phyloP scores from a whole-genome alignment of 495 filamentous ascomycete genomes.

The Hypoxylon intermedium region DNA sequence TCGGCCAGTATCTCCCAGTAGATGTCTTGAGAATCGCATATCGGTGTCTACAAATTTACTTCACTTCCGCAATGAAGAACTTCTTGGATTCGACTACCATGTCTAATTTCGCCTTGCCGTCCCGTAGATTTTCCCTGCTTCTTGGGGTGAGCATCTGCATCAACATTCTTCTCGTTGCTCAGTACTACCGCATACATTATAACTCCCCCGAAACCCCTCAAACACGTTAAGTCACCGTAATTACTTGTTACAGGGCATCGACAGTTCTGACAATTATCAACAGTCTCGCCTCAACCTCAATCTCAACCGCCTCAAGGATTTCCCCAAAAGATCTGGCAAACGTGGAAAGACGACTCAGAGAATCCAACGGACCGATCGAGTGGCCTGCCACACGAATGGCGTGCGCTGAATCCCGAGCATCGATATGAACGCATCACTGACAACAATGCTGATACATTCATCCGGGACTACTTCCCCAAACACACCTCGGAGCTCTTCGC shows the following conservation, averaged over 20 bases:
- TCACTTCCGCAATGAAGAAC: no score
- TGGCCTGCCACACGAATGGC: constrained; percentile 36
- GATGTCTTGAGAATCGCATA: no score
- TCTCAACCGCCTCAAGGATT: not conserved
- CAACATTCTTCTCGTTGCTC: not conserved
- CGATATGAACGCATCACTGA: constrained; percentile 50
- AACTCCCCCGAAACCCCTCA: not conserved
- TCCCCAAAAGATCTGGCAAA: constrained; percentile 29
- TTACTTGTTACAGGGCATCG: not conserved
- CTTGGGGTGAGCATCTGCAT: not conserved
- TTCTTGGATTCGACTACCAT: not conserved
- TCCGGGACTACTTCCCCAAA: constrained; percentile 40
- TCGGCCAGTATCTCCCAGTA: no score
- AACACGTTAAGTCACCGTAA: not conserved
- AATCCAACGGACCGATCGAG: constrained; percentile 14
- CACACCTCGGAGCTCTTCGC: constrained; percentile 39
- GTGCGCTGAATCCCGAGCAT: constrained; percentile 39
- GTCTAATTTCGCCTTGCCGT: not conserved
- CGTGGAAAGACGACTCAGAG: constrained; percentile 29
- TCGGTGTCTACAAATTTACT: no score
- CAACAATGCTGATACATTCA: constrained; percentile 42
- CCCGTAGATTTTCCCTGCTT: not conserved
- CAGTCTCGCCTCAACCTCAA: not conserved
- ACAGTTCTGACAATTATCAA: not conserved
- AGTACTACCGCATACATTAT: not conserved